Evolutionary conservation across 2,329 filamentous ascomycete species (phyloP).

Genomic region (Colletotrichum cordylinicola): DNA sequence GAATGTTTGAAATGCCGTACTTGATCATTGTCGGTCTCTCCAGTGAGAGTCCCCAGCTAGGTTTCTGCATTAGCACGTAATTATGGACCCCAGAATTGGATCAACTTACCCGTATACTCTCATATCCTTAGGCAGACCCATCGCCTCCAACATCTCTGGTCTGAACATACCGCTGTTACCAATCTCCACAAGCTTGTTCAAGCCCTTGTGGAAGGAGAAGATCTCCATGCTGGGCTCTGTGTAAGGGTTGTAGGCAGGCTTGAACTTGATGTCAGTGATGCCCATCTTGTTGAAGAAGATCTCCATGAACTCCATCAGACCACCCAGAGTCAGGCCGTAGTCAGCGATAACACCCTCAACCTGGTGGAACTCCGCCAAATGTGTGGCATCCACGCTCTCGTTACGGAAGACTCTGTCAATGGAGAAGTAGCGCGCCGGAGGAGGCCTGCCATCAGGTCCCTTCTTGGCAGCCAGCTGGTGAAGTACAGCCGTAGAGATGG

Average conservation of each 20-base stretch:
- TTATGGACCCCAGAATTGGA: background rate
- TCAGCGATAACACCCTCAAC: conserved; percentile 98
- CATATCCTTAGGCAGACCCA: conserved; percentile 92
- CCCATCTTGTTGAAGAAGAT: conserved; percentile 98
- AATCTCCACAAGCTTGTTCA: conserved; percentile 94
- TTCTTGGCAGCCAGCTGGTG: conserved; percentile 86
- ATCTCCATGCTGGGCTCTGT: conserved; percentile 98
- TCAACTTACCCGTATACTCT: conserved; percentile 77
- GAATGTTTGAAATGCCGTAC: conserved; percentile 87
- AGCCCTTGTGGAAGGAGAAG: conserved; percentile 90
- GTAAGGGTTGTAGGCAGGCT: conserved; percentile 95
- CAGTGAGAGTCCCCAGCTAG: conserved; percentile 72
- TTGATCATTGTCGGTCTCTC: conserved; percentile 99
- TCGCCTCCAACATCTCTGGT: conserved; percentile 94
- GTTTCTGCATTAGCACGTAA: background rate
- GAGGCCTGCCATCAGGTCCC: conserved; percentile 70
- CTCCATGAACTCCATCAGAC: conserved; percentile 91
- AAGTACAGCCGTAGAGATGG: conserved; percentile 88
- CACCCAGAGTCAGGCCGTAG: conserved; percentile 90
- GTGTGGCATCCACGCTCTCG: conserved; percentile 95
- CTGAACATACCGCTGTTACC: conserved; percentile 99
- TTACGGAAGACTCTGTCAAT: conserved; percentile 99
- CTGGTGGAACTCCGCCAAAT: conserved; percentile 98
- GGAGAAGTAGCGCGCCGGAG: conserved; percentile 90
- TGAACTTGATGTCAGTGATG: conserved; percentile 84